Evolutionary conservation across 73 alveolate species (phyloP), one percentile per base, ranked within the genome.

Genomic region (Paraurostyla sp.): DNA sequence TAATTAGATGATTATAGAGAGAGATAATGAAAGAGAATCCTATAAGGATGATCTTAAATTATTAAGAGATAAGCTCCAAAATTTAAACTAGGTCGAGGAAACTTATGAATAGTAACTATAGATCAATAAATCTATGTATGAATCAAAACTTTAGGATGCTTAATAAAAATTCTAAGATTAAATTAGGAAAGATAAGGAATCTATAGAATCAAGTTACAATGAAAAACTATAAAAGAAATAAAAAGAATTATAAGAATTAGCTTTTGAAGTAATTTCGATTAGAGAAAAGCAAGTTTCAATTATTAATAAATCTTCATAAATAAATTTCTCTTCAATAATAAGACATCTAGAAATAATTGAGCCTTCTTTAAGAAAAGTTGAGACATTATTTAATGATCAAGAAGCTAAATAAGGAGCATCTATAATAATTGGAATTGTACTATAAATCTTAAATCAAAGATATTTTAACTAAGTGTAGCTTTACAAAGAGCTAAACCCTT

Each of bases 21-120:
- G 25, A 32, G 82, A 65, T 16, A 33, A 38, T 18, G 82, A 65
- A 65, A 65, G 41, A 22, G 13, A 65, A 38, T 65, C 7, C 13
- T 18, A 38, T 16, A 38, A 18, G 46, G 16, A 16, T 9, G 82
- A 65, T 65, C 46, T 65, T 16, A 11, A 20, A 0, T 18, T 22
- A 38, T 40, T 65, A 1, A 65, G 41, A 38, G 25, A 65, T 38
- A 65, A 38, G 32, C 29, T 65, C 3, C 1, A 18, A 3, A 58
- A 65, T 38, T 22, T 65, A n/a, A 65, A 65, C 46, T 65, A 65
- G 36, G 42, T 65, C 16, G 82, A 40, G n/a, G n/a, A n/a, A n/a
- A n/a, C n/a, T n/a, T n/a, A n/a, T n/a, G n/a, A n/a, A n/a, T n/a
- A n/a, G n/a, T n/a, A n/a, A n/a, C n/a, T n/a, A n/a, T n/a, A n/a